These are phyloP conservation scores for Angomonas deanei DNA, from an alignment of 208 protist species.

Conservation along the genomic window DNA sequence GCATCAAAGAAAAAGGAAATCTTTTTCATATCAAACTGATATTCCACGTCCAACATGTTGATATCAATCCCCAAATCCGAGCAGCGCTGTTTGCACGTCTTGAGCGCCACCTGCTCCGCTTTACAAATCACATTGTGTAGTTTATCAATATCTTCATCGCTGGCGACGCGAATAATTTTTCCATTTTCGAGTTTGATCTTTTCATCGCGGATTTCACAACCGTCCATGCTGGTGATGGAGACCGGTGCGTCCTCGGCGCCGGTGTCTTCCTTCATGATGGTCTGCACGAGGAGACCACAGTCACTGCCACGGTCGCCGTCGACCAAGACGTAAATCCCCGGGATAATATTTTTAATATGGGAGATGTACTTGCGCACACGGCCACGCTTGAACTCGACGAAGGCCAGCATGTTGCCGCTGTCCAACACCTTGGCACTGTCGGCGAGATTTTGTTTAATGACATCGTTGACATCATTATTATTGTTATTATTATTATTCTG, in stretches of 20 bases:
- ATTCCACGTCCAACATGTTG: slow-evolving; percentile 78
- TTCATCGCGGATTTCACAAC: slow-evolving; percentile 48
- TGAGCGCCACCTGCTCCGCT: slow-evolving; percentile 81
- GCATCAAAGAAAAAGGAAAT: slow-evolving; percentile 91
- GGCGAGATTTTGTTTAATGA: neutral
- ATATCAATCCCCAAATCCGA: slow-evolving; percentile 80
- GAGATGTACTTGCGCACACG: slow-evolving; percentile 73
- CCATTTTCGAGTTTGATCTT: slow-evolving; percentile 79
- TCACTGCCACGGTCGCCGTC: slow-evolving; percentile 85
- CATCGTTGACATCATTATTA: neutral
- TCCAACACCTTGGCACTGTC: slow-evolving; percentile 13
- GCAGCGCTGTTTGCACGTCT: slow-evolving; percentile 79
- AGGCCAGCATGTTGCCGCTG: slow-evolving; percentile 43
- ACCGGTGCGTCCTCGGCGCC: slow-evolving; percentile 24
- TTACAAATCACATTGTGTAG: slow-evolving; percentile 71
- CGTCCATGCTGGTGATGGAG: slow-evolving; percentile 64
- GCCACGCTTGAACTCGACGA: slow-evolving; percentile 84
- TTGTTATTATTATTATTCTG: slow-evolving; percentile 10
- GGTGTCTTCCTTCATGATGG: slow-evolving; percentile 14
- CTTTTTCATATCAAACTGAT: slow-evolving; percentile 93
- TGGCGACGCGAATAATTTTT: slow-evolving; percentile 60
- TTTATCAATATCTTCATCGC: slow-evolving; percentile 62
- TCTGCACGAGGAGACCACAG: slow-evolving; percentile 83
- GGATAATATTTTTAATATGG: slow-evolving; percentile 30
- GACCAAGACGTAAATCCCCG: slow-evolving; percentile 82